Base-by-base conservation (phyloP, 805 yeast species). In the Wickerhamia fluorescens region DNA sequence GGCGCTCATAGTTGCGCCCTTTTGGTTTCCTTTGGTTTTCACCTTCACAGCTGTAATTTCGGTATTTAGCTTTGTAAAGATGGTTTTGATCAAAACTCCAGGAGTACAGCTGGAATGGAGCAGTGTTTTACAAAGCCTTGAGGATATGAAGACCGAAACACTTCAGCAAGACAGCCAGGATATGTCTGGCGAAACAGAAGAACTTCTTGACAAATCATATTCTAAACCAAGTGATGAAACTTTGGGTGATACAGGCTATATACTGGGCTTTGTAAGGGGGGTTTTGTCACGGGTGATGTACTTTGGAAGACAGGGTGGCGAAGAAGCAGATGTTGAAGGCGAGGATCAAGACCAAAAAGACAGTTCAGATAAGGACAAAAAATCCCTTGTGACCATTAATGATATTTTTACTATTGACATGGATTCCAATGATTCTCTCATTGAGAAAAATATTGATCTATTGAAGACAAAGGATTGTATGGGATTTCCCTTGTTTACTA, bases 21-120 rank as follows among this genome's bases (percentile, higher is more conserved):
- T 71, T 19, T 72, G 76, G 75, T 47, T 72, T 13, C 75, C 77
- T 1, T 30, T 67, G 11, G 61, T 70, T 3, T 38, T 71, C 14
- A 48, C 54, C 13, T 42, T 58, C 1, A 47, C 59, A 11, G 48
- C 62, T 1, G 35, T 58, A 7, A 54, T 59, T 3, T 54, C 69
- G 2, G 43, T 61, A n/a, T 64, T 57, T 38, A 48, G 69, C 33
- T 49, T 58, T 38, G 42, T 66, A 14, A 66, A 58, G 30, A 49
- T 61, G 20, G 20, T 18, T 8, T 7, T 18, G 44, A 25, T 42
- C 28, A 30, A 12, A 13, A 21, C 3, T 14, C 17, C 17, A n/a
- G 20, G 4, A 23, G 20, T 18, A 7, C 9, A 18, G 10, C 7
- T 8, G 10, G 9, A 18, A 18, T 18, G 20, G 20, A 10, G 9